A percentile compares a stretch with the other conserved stretches of the same genome.
These are phyloP conservation scores for Moricandia arvensis DNA, from an alignment of 345 rosid genomes.

Conservation along the genomic window DNA sequence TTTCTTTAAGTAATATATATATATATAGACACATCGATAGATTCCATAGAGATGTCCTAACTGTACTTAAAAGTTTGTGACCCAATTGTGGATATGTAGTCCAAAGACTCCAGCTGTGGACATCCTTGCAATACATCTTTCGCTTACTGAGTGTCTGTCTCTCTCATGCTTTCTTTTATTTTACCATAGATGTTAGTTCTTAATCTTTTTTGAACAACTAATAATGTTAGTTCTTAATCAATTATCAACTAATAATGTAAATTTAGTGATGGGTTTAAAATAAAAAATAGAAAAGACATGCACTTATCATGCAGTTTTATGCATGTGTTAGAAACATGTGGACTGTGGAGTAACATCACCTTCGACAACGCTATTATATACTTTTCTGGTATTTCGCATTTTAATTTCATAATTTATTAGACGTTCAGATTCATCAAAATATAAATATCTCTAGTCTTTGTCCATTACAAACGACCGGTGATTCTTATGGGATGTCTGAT, in stretches of 20 bases:
- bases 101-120: conserved; percentile 25
- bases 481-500: neutral
- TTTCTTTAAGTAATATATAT: conserved; percentile 6
- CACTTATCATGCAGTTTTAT: neutral
- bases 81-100: conserved; percentile 31
- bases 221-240: no score
- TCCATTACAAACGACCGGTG: neutral
- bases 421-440: neutral
- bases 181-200: neutral
- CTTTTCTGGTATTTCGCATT: neutral
- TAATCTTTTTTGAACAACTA: no score
- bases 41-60: neutral
- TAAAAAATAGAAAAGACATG: neutral
- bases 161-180: neutral
- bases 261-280: neutral
- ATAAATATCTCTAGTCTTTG: neutral
- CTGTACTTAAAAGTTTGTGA: conserved; percentile 21
- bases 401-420: neutral
- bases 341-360: neutral
- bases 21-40: conserved; percentile 2
- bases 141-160: neutral
- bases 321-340: conserved; percentile 22
- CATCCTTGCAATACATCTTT: conserved; percentile 11
- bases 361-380: neutral
- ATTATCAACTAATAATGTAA: neutral